phyloP scores from a whole-genome alignment of 768 basidiomycete species.

The Leucogyrophana mollusca region DNA sequence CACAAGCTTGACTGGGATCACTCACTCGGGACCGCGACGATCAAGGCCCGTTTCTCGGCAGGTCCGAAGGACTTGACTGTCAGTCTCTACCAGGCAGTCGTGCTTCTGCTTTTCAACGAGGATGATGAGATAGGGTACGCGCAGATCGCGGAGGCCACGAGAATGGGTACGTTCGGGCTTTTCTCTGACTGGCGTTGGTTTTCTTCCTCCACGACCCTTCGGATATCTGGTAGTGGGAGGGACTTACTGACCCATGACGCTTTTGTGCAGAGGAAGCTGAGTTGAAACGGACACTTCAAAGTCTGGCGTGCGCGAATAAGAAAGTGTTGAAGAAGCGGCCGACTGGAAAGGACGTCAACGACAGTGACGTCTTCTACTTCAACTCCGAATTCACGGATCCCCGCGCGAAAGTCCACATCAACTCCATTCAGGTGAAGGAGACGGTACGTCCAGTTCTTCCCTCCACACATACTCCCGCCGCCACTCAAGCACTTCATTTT shows the following conservation, averaged over 20 bases:
- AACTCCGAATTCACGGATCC: constrained; percentile 83
- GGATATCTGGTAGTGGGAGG: constrained; percentile 7
- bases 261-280: constrained; percentile 76
- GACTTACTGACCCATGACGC: background rate
- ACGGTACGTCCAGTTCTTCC: constrained; percentile 53
- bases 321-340: constrained; percentile 84
- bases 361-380: constrained; percentile 75
- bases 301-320: constrained; percentile 88
- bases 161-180: constrained; percentile 58
- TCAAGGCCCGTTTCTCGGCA: constrained; percentile 66
- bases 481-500: background rate
- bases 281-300: constrained; percentile 84
- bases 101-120: constrained; percentile 85
- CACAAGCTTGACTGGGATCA: constrained; percentile 85
- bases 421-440: constrained; percentile 93
- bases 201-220: background rate
- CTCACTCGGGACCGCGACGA: constrained; percentile 76
- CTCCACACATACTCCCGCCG: background rate
- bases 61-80: constrained; percentile 86
- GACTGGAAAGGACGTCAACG: constrained; percentile 70
- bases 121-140: constrained; percentile 54
- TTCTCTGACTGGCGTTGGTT: too few relatives aligned
- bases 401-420: constrained; percentile 82
- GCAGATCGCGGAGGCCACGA: constrained; percentile 65
- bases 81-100: constrained; percentile 86